Evolutionary conservation across 805 yeast species (phyloP), one percentile per base, ranked within the genome.

Genomic region (Cyberlindnera sargentensis): DNA sequence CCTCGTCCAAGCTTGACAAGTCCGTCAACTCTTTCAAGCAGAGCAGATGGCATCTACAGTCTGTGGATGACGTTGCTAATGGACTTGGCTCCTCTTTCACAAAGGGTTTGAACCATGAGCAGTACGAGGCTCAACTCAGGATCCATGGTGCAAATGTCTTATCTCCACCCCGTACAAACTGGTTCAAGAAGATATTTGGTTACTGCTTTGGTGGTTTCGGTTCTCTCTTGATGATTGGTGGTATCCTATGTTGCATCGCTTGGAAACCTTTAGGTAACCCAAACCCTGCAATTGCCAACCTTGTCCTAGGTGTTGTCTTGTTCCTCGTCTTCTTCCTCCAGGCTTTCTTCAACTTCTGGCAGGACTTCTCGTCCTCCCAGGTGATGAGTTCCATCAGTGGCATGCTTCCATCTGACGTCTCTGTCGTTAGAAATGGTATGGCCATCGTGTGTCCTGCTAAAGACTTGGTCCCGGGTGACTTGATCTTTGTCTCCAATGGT

Each of bases 151-250:
- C 39, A 4, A 70, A 70, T 43, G 50, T 60, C 35, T 72, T 64
- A 48, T 50, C 66, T n/a, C 65, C 62, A 39, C 73, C 73, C 8
- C 60, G 65, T 20, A 55, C 60, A 6, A 60, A 63, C 31, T 50
- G 60, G 39, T 43, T 61, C 26, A 61, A 53, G 47, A 68, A 63
- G 51, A 43, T 67, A 3, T 59, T 68, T 37, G 45, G 57, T 41
- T 69, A 73, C 52, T 58, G 69, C 43, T 73, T 73, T 58, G 75
- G 75, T 44, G 76, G 78, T 6, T 72, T 73, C 56, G 75, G 78
- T 29, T 47, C 62, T 1, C 57, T 73, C 36, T 58, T 73, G 32
- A 52, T 70, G 41, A 51, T 60, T 36, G 73, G 69, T 46, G 75
- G 72, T 41, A 52, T 71, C 8, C 60, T 73, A 25, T 68, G 69